Conservation (phyloP, 495 filamentous ascomycete species). For the Penicillium waksmanii region DNA sequence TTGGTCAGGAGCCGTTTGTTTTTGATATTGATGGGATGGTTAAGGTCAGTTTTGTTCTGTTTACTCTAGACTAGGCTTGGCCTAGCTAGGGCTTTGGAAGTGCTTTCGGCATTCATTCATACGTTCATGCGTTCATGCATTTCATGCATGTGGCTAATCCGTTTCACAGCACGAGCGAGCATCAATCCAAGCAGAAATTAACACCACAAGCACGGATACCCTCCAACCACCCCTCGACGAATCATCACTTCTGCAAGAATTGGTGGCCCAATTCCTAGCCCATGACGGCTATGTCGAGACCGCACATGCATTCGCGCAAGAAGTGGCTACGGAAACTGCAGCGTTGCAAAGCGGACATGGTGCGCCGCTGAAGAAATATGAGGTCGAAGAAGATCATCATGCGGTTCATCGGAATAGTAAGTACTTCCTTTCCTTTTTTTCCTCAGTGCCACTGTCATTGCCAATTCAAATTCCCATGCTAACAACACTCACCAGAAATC, state of each 20-base stretch:
- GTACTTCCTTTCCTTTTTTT: conserved; percentile 19
- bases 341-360: conserved; percentile 61
- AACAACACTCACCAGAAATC: conserved; percentile 61
- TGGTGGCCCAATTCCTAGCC: conserved; percentile 86
- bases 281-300: conserved; percentile 98
- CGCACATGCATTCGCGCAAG: conserved; percentile 82
- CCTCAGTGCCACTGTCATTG: background rate
- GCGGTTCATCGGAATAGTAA: conserved; percentile 86
- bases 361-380: conserved; percentile 61
- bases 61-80: background rate
- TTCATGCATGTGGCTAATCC: too few species aligned
- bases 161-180: conserved; percentile 59
- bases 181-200: conserved; percentile 61
- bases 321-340: conserved; percentile 72
- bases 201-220: conserved; percentile 49
- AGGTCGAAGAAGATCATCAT: conserved; percentile 84
- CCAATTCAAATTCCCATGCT: conserved; percentile 7
- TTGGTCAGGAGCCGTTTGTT: conserved; percentile 86
- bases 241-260: conserved; percentile 75
- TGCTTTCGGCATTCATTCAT: too few species aligned
- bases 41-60: conserved; percentile 52
- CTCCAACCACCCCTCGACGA: conserved; percentile 74
- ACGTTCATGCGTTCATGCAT: too few species aligned
- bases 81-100: too few species aligned
- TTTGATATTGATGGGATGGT: conserved; percentile 93